Evolutionary conservation across 139 green algal genomes (phyloP).

Genomic region (Trebouxia sp.): DNA sequence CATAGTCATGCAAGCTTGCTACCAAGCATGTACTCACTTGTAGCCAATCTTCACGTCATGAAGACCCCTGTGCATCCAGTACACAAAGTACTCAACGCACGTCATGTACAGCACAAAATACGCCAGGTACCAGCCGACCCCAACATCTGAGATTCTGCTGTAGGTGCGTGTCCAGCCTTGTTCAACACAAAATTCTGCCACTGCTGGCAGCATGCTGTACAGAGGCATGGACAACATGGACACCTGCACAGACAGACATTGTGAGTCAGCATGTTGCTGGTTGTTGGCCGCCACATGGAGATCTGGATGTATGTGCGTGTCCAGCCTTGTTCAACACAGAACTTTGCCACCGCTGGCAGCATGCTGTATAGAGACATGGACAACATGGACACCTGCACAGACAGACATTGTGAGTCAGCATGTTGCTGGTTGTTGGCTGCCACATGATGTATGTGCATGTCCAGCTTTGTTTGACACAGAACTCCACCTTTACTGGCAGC

Average conservation of each 20-base stretch:
- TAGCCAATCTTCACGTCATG: slow-evolving; percentile 80
- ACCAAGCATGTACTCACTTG: slow-evolving; percentile 40
- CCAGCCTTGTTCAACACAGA: slow-evolving; percentile 80
- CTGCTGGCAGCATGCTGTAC: slow-evolving; percentile 81
- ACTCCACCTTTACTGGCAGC: slow-evolving; percentile 80
- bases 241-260: slow-evolving; percentile 71
- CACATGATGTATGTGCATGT: slow-evolving; percentile 79
- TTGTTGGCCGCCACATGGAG: too few relatives aligned
- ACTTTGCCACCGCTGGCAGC: slow-evolving; percentile 80
- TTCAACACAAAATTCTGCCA: slow-evolving; percentile 80
- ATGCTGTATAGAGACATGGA: slow-evolving; percentile 87
- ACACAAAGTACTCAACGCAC: slow-evolving; percentile 92
- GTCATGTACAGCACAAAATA: slow-evolving; percentile 89
- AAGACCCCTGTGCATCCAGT: slow-evolving; percentile 92
- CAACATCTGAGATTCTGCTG: slow-evolving; percentile 71
- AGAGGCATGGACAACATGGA: slow-evolving; percentile 79
- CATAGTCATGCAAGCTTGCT: too few relatives aligned
- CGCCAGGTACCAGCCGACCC: slow-evolving; percentile 62
- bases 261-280: too few relatives aligned
- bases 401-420: too few relatives aligned
- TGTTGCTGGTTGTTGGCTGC: too few relatives aligned
- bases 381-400: slow-evolving; percentile 69
- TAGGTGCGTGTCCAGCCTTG: slow-evolving; percentile 85
- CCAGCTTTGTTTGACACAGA: slow-evolving; percentile 79
- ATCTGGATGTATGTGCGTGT: too few relatives aligned